Percentiles rank a stretch among this genome's conserved stretches.
Conservation (phyloP, 495 filamentous ascomycete genomes). For the Bacidia rubella region DNA sequence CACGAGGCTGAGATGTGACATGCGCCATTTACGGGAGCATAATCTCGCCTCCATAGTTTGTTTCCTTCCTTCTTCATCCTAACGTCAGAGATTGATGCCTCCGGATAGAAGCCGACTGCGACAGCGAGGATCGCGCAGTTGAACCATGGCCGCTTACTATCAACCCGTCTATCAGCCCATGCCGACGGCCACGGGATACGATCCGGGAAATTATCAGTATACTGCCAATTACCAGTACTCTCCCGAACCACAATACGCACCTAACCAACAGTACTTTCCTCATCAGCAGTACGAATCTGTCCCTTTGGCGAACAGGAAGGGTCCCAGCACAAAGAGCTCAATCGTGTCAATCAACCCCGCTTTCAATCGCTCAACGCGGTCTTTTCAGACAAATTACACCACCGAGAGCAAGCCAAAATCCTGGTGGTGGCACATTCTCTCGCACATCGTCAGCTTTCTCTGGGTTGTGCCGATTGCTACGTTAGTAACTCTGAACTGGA, state of each 20-base stretch:
- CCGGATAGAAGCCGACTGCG: background rate
- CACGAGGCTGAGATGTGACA: background rate
- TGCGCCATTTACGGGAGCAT: background rate
- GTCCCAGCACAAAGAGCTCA: background rate
- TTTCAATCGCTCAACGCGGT: background rate
- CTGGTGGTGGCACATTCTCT: constrained; percentile 1
- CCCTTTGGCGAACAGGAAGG: background rate
- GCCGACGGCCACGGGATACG: background rate
- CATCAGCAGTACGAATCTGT: background rate
- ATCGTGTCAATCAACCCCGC: background rate
- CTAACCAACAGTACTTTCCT: background rate
- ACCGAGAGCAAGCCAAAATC: constrained; percentile 6
- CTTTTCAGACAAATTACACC: background rate
- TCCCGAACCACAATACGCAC: background rate
- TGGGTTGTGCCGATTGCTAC: constrained; percentile 19
- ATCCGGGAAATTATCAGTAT: background rate
- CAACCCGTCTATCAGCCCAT: background rate
- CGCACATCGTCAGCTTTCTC: constrained; percentile 13
- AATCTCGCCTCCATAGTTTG: background rate
- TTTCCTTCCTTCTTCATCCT: background rate
- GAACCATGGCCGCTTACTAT: background rate
- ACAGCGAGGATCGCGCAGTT: background rate
- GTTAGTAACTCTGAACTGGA: constrained; percentile 18
- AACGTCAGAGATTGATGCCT: background rate
- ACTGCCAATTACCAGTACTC: background rate